Percentiles rank a stretch among this genome's conserved stretches.
phyloP scores from a whole-genome alignment of 1,139 yeast genomes.

The Pichia sp. region DNA sequence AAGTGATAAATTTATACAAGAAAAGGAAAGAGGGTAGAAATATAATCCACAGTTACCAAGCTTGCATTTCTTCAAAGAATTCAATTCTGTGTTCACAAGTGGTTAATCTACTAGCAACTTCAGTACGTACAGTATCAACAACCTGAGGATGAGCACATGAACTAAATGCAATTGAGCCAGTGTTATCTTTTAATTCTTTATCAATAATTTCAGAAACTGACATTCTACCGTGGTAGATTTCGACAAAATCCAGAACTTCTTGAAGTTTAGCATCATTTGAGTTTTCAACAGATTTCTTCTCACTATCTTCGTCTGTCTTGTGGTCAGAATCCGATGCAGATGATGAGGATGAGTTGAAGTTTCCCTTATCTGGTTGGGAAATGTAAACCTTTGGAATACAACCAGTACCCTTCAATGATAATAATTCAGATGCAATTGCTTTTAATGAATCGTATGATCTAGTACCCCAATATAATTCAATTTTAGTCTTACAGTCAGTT shows the following conservation, averaged over 20 bases:
- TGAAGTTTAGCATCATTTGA: not conserved
- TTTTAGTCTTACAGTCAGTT: constrained; percentile 29
- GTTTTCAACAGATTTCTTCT: not conserved
- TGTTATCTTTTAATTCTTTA: constrained; percentile 37
- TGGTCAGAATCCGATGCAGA: constrained; percentile 1
- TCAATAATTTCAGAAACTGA: constrained; percentile 37
- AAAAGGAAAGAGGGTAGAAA: too few species aligned
- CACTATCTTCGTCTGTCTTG: not conserved
- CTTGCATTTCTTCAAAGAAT: constrained; percentile 32
- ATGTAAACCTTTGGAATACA: constrained; percentile 41
- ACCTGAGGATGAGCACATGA: constrained; percentile 48
- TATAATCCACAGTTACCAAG: constrained; percentile 27
- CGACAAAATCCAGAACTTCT: constrained; percentile 35
- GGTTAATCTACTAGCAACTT: constrained; percentile 26
- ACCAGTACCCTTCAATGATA: constrained; percentile 33
- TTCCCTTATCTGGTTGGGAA: constrained; percentile 34
- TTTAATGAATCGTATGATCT: constrained; percentile 47
- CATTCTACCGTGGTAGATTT: constrained; percentile 49
- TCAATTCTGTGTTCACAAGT: constrained; percentile 21
- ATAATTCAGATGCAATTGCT: constrained; percentile 50
- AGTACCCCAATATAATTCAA: constrained; percentile 48
- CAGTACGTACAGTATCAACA: constrained; percentile 47
- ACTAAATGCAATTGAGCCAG: constrained; percentile 43
- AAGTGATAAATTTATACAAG: too few species aligned
- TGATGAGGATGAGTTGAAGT: not conserved